Conservation (phyloP, 2,329 filamentous ascomycete species). For the Beauveria australis region DNA sequence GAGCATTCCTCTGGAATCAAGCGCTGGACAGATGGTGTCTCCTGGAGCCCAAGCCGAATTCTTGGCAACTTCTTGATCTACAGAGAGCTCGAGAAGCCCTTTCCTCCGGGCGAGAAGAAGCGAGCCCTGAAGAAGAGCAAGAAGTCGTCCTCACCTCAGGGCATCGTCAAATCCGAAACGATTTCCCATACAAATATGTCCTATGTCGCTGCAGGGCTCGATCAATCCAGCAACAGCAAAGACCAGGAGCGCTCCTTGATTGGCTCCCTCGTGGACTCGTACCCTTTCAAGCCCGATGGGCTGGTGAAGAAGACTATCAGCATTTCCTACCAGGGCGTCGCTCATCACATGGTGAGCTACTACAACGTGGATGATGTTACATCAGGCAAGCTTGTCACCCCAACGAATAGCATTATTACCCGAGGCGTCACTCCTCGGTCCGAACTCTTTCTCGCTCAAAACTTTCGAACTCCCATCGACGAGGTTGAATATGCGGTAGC, state of each 20-base stretch:
- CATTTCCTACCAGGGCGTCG: slow-evolving; percentile 63
- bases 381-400: slow-evolving; percentile 48
- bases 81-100: slow-evolving; percentile 69
- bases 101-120: slow-evolving; percentile 79
- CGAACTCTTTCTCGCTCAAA: slow-evolving; percentile 53
- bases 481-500: slow-evolving; percentile 38
- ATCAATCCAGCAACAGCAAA: slow-evolving; percentile 14
- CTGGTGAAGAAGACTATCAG: slow-evolving; percentile 92
- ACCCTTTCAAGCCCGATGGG: slow-evolving; percentile 74
- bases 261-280: slow-evolving; percentile 82
- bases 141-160: slow-evolving; percentile 20
- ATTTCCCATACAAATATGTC: slow-evolving; percentile 17
- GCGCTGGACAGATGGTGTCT: slow-evolving; percentile 85
- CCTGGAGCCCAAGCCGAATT: slow-evolving; percentile 85
- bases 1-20: slow-evolving; percentile 87
- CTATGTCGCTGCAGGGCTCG: slow-evolving; percentile 12
- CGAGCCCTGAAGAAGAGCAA: slow-evolving; percentile 65
- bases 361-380: slow-evolving; percentile 77
- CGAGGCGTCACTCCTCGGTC: slow-evolving; percentile 42
- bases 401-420: slow-evolving; percentile 37
- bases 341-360: slow-evolving; percentile 83
- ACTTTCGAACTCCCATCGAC: slow-evolving; percentile 58
- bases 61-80: slow-evolving; percentile 81
- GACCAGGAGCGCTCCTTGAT: slow-evolving; percentile 44
- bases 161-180: slow-evolving; percentile 27